Conservation (phyloP, 139 green algal species). For the Spirogloea muscicola region DNA sequence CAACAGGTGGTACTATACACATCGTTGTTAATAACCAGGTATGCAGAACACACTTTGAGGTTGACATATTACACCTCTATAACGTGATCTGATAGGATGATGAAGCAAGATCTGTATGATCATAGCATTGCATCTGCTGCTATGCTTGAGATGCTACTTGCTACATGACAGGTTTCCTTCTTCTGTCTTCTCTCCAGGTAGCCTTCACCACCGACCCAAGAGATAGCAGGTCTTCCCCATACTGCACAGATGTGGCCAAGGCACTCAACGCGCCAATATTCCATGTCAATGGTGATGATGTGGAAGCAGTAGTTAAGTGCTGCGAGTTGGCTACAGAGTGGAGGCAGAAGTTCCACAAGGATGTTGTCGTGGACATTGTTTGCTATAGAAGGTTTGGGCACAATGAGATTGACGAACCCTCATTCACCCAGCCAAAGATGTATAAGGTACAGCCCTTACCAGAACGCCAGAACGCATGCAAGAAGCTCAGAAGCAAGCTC, state of each 20-base stretch:
- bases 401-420: conserved; percentile 68
- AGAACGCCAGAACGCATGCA: conserved; percentile 46
- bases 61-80: too few species aligned
- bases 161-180: too few species aligned
- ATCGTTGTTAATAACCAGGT: conserved; percentile 95
- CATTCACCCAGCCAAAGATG: background rate
- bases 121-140: too few species aligned
- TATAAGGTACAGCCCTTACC: background rate
- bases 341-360: conserved; percentile 70
- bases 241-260: conserved; percentile 93
- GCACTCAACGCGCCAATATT: conserved; percentile 85
- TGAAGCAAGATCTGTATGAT: too few species aligned
- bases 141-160: too few species aligned
- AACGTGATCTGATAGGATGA: too few species aligned
- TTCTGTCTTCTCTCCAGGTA: too few species aligned
- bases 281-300: conserved; percentile 94
- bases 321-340: conserved; percentile 86
- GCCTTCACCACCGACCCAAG: conserved; percentile 95
- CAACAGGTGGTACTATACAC: conserved; percentile 83
- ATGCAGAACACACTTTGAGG: too few species aligned
- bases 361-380: conserved; percentile 92
- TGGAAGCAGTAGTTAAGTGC: conserved; percentile 80
- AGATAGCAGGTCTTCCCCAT: conserved; percentile 49
- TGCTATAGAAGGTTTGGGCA: conserved; percentile 80
- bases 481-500: conserved; percentile 41